Base-by-base conservation (phyloP, 2,329 filamentous ascomycete species). In the Aureobasidium vineae region DNA sequence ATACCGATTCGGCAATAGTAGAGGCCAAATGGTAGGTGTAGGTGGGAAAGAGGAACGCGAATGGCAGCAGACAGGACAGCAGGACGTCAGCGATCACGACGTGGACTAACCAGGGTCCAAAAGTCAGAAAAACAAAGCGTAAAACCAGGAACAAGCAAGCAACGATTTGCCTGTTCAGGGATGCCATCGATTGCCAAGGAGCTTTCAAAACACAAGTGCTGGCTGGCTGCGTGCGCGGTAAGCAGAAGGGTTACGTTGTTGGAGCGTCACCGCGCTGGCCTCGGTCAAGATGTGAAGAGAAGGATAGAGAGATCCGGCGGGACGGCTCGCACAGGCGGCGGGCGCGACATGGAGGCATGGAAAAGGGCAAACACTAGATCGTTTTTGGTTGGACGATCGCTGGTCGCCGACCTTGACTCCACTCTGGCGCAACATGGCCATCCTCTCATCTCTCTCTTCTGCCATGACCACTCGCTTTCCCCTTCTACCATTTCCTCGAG, bases 11-110 rank as follows among this genome's bases (percentile, higher is more conserved):
- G 45, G 85, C 86, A 68, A 87, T 79, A 41, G 72, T 71, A 23
- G 85, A 88, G 7, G 85, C 86, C 45, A 79, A 70, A 69, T 83
- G 71, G 75, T 87, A 87, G 63, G 83, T 81, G 49, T 79, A 70
- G 47, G 81, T 77, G 2, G 85, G 85, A 47, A 73, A 71, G 56
- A 76, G 26, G 16, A 68, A 52, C 13, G 73, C 74, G 47, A 75
- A 50, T 16, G 74, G 76, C 21, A 77, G 72, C 31, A 77, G 71
- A 5, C 71, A 68, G 13, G 76, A 77, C 28, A 78, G 70, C 41
- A 79, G 71, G 26, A 85, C 57, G 72, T 88, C 84, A 71, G 83
- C 82, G 45, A 82, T 67, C 28, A 70, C 54, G 40, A 88, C 78
- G 70, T 81, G 81, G 10, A 80, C 38, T n/a, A 84, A 73, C 84